A percentile compares a stretch with the other conserved stretches of the same genome.
Conservation (phyloP, 2,329 filamentous ascomycete species). For the Fusarium sp. region DNA sequence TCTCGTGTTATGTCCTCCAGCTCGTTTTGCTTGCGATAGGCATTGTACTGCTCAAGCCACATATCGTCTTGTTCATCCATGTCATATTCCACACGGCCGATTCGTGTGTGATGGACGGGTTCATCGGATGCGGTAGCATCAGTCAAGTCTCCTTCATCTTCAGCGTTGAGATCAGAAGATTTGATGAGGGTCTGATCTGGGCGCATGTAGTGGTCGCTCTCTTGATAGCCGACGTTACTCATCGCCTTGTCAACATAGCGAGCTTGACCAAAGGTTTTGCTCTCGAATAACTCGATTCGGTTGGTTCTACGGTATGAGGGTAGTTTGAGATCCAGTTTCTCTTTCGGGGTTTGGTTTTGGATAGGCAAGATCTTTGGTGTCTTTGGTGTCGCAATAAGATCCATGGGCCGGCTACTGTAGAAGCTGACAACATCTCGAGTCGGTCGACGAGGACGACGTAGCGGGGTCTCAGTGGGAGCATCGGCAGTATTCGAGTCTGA, state of each 20-base stretch:
- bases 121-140: conserved; percentile 51
- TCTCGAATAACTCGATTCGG: conserved; percentile 85
- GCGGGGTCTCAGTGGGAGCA: conserved; percentile 52
- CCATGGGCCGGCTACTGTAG: conserved; percentile 65
- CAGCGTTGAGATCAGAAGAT: conserved; percentile 70
- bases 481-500: conserved; percentile 53
- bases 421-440: conserved; percentile 67
- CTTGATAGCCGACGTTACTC: conserved; percentile 96
- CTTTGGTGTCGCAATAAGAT: conserved; percentile 63
- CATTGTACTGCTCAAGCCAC: conserved; percentile 91
- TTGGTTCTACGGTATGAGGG: conserved; percentile 84
- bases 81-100: conserved; percentile 95
- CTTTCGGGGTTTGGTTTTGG: conserved; percentile 83
- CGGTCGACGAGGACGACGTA: conserved; percentile 60
- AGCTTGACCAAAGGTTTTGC: conserved; percentile 85
- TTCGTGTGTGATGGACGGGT: conserved; percentile 54
- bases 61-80: conserved; percentile 99
- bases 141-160: conserved; percentile 70
- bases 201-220: conserved; percentile 89
- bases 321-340: conserved; percentile 82
- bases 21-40: conserved; percentile 79
- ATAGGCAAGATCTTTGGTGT: conserved; percentile 80
- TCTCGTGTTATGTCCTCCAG: conserved; percentile 91
- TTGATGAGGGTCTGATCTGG: conserved; percentile 81
- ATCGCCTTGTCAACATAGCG: conserved; percentile 97